Evolutionary conservation across 2,329 filamentous ascomycete species (phyloP).

Genomic region (Phoma sp.): DNA sequence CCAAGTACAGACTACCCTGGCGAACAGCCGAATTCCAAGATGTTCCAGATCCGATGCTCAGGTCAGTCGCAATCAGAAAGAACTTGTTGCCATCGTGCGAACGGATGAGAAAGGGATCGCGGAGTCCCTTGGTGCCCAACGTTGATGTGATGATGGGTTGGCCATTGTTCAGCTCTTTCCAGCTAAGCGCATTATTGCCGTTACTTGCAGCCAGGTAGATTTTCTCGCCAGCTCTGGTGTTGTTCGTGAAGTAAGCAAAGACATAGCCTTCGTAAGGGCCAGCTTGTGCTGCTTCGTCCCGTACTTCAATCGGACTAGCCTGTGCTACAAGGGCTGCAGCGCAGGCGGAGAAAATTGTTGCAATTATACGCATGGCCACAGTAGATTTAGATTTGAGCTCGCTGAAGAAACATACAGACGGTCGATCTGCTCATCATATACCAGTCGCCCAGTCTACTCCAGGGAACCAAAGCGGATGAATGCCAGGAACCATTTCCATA

Average conservation of each 20-base stretch:
- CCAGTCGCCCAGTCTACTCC: neutral
- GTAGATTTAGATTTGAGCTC: neutral
- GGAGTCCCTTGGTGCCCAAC: constrained; percentile 58
- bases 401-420: neutral
- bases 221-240: constrained; percentile 57
- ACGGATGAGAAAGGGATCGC: constrained; percentile 63
- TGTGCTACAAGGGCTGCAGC: constrained; percentile 6
- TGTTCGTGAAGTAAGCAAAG: constrained; percentile 62
- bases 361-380: constrained; percentile 5
- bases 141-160: constrained; percentile 57
- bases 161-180: constrained; percentile 59
- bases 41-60: constrained; percentile 63
- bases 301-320: constrained; percentile 31
- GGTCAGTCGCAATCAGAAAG: constrained; percentile 61
- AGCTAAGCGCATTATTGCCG: constrained; percentile 61
- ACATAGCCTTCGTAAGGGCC: constrained; percentile 57
- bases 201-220: constrained; percentile 62
- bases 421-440: constrained; percentile 9
- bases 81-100: constrained; percentile 61
- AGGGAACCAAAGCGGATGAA: neutral
- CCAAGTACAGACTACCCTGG: constrained; percentile 59
- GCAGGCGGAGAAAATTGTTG: constrained; percentile 5
- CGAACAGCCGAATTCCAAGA: constrained; percentile 59
- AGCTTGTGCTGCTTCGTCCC: constrained; percentile 35
- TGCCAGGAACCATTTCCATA: constrained; percentile 6